A percentile compares a stretch with the other conserved stretches of the same genome.
phyloP scores from a whole-genome alignment of 2,329 filamentous ascomycete genomes.

The Alternaria triticimaculans region DNA sequence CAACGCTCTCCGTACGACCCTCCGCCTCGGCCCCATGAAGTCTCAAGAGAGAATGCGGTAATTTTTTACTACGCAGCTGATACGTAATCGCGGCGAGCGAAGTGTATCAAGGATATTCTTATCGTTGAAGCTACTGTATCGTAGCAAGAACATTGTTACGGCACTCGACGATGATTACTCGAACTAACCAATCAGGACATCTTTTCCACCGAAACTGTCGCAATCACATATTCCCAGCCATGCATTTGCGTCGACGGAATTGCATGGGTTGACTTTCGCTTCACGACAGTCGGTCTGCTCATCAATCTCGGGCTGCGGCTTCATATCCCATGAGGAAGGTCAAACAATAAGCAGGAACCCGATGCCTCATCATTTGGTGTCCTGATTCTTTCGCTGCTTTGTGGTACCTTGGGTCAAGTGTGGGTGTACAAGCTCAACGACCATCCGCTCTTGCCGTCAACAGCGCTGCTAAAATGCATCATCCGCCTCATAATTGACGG shows the following conservation, averaged over 20 bases:
- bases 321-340: neutral
- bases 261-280: neutral
- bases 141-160: neutral
- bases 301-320: neutral
- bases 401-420: slow-evolving; percentile 19
- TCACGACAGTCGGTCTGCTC: slow-evolving; percentile 1
- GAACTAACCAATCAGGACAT: neutral
- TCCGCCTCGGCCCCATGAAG: neutral
- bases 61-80: neutral
- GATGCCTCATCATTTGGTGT: slow-evolving; percentile 11
- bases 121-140: neutral
- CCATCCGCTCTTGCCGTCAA: slow-evolving; percentile 4
- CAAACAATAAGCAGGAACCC: slow-evolving; percentile 27
- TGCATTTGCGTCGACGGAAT: neutral
- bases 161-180: neutral
- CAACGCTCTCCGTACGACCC: neutral
- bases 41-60: neutral
- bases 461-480: neutral
- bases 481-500: slow-evolving; percentile 7
- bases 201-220: neutral
- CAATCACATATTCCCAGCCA: neutral
- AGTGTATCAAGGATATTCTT: neutral
- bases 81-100: neutral
- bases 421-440: slow-evolving; percentile 17
- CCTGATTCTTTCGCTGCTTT: slow-evolving; percentile 7